These are phyloP conservation scores for Boeremia exigua DNA, from an alignment of 2,329 filamentous ascomycete genomes.

Conservation along the genomic window DNA sequence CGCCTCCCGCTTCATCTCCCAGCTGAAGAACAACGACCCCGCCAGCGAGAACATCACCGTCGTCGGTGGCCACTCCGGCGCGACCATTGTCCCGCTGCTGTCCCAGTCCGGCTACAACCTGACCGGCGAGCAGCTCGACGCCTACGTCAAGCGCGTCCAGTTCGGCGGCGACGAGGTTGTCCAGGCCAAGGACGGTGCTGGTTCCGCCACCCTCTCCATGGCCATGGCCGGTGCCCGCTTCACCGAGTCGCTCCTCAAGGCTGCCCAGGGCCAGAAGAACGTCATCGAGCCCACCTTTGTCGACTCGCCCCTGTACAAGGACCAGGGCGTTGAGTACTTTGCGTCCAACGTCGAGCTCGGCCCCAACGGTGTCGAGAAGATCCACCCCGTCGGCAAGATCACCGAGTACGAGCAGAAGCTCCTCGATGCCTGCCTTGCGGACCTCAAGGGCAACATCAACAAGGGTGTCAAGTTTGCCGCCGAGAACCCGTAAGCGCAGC, in stretches of 20 bases:
- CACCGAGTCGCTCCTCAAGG: conserved; percentile 92
- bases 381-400: conserved; percentile 83
- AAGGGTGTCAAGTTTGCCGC: conserved; percentile 79
- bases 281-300: conserved; percentile 96
- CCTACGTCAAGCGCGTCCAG: conserved; percentile 92
- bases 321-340: conserved; percentile 98
- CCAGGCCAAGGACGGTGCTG: conserved; percentile 97
- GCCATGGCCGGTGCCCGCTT: conserved; percentile 88
- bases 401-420: conserved; percentile 88
- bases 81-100: conserved; percentile 98
- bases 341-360: conserved; percentile 94
- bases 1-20: conserved; percentile 94
- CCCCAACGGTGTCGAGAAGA: conserved; percentile 94
- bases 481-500: conserved; percentile 56
- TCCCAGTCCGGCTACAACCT: conserved; percentile 92
- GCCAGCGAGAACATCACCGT: conserved; percentile 94
- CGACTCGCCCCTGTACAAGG: conserved; percentile 97
- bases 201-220: conserved; percentile 98
- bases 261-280: conserved; percentile 90
- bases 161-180: conserved; percentile 99
- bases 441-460: conserved; percentile 91
- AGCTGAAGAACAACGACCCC: conserved; percentile 90
- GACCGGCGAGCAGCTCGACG: conserved; percentile 72
- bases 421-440: conserved; percentile 80
- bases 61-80: conserved; percentile 94